Conservation (phyloP, 129 eudicot genomes). For the Daucus carota region DH1_v3.0 NC_030384.2:36237501-36238000, state of each 20-base stretch:
- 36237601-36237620: neutral
- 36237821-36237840: neutral
- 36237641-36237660: neutral
- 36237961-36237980: neutral
- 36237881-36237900: no score
- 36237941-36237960: neutral
- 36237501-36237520: neutral
- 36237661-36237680: neutral
- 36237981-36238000: neutral
- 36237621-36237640: neutral
- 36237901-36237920: neutral
- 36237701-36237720: neutral
- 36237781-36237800: neutral
- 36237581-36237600: neutral
- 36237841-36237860: neutral
- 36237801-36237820: neutral
- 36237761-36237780: neutral
- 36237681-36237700: neutral
- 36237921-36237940: neutral
- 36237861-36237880: neutral
- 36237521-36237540: neutral
- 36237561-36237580: neutral
- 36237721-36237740: neutral
- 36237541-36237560: no score
- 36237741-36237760: neutral